phyloP scores from a whole-genome alignment of 306 rosid species.

The Arachis hypogaea region DNA sequence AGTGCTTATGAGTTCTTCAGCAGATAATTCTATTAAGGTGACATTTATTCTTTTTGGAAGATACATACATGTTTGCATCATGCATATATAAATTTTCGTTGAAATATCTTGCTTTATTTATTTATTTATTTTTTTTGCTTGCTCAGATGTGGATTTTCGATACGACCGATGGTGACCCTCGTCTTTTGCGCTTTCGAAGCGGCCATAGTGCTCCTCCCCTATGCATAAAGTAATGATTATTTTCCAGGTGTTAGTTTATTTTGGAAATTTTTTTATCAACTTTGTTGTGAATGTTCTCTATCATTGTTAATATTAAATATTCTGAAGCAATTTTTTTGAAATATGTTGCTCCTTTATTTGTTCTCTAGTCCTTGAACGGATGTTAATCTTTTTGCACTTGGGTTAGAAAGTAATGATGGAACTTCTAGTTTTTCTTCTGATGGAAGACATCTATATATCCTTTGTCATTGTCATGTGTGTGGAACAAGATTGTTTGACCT shows the following conservation, averaged over 20 bases:
- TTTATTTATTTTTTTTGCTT: background rate
- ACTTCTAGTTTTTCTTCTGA: no score
- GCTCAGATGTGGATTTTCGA: constrained; percentile 95
- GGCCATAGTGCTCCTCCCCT: constrained; percentile 98
- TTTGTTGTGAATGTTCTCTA: background rate
- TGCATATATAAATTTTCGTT: background rate
- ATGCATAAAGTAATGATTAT: constrained; percentile 75
- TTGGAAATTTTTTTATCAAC: background rate
- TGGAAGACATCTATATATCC: no score
- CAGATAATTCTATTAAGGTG: constrained; percentile 94
- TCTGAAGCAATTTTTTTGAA: background rate
- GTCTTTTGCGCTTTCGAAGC: constrained; percentile 82
- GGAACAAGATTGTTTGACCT: constrained; percentile 20
- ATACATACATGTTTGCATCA: background rate
- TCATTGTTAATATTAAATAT: background rate
- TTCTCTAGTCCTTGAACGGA: background rate
- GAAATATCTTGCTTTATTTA: background rate
- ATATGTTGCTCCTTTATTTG: background rate
- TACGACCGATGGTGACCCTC: constrained; percentile 91
- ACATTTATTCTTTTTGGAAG: constrained; percentile 26
- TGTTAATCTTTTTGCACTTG: background rate
- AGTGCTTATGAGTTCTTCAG: constrained; percentile 87
- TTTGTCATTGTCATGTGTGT: background rate
- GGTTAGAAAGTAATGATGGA: no score
- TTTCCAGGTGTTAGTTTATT: constrained; percentile 37